phyloP scores from a whole-genome alignment of 495 filamentous ascomycete species.

The Amorphotheca resinae region DNA sequence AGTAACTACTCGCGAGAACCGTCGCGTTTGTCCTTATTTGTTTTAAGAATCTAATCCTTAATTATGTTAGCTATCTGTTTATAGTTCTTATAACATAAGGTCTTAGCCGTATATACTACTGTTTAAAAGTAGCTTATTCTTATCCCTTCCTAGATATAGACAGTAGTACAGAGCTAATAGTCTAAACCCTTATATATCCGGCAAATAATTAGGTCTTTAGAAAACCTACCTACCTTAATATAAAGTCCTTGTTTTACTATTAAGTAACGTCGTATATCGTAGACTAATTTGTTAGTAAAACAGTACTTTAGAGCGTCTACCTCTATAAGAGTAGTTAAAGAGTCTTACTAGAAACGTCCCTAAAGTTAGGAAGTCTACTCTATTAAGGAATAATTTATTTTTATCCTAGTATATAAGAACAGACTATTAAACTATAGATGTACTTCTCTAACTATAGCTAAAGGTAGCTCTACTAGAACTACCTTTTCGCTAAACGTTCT shows the following conservation, averaged over 20 bases:
- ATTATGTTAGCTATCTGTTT: too few relatives aligned
- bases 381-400: neutral
- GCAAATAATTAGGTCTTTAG: neutral
- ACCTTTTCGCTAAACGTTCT: neutral
- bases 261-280: neutral
- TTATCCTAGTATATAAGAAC: neutral
- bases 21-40: too few relatives aligned
- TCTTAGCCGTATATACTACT: too few relatives aligned
- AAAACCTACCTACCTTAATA: neutral
- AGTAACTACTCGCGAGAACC: too few relatives aligned
- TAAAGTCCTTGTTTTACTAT: neutral
- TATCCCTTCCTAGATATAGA: too few relatives aligned
- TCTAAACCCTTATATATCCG: too few relatives aligned
- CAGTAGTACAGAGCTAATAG: too few relatives aligned
- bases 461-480: neutral
- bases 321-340: neutral
- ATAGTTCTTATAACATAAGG: too few relatives aligned
- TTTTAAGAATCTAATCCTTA: too few relatives aligned
- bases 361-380: neutral
- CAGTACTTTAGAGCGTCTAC: neutral
- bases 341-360: neutral
- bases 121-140: too few relatives aligned
- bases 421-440: neutral
- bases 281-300: neutral
- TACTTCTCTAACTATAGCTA: neutral